These are phyloP conservation scores for Euphorbia schlechtendalii DNA, from an alignment of 441 rosid genomes.

Conservation along the genomic window DNA sequence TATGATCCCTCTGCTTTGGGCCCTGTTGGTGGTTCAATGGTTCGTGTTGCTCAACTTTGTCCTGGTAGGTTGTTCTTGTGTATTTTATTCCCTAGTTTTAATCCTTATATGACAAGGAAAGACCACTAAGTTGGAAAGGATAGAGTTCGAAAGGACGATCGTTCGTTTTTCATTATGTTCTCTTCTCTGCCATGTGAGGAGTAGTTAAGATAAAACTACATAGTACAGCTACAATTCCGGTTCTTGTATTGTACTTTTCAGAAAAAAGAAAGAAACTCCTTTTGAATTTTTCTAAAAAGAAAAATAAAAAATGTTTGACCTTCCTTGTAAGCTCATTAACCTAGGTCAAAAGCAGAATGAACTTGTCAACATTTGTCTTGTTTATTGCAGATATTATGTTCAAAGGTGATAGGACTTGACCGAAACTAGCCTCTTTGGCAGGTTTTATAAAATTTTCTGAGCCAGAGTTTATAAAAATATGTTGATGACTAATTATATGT, in stretches of 20 bases:
- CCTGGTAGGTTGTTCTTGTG: constrained; percentile 54
- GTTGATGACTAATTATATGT: not conserved
- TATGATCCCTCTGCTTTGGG: constrained; percentile 84
- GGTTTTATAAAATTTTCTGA: not conserved
- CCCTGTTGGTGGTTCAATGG: constrained; percentile 58
- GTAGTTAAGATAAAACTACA: too few species aligned
- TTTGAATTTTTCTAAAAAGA: too few species aligned
- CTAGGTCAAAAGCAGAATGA: not conserved
- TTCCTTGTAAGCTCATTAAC: not conserved
- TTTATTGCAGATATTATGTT: not conserved
- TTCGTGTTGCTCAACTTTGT: constrained; percentile 82
- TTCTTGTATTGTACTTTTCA: not conserved
- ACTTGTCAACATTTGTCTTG: not conserved
- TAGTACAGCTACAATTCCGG: not conserved
- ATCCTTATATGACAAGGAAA: not conserved
- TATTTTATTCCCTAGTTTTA: not conserved
- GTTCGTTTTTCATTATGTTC: not conserved
- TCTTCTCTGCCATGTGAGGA: not conserved
- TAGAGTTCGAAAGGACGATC: not conserved
- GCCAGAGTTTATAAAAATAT: not conserved
- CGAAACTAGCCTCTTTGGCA: not conserved
- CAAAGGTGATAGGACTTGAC: not conserved
- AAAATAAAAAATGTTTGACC: not conserved
- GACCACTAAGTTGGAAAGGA: not conserved
- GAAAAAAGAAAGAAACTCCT: not conserved